Base-by-base conservation (phyloP, 1,139 yeast species). In the Hyphopichia buzzinii region DNA sequence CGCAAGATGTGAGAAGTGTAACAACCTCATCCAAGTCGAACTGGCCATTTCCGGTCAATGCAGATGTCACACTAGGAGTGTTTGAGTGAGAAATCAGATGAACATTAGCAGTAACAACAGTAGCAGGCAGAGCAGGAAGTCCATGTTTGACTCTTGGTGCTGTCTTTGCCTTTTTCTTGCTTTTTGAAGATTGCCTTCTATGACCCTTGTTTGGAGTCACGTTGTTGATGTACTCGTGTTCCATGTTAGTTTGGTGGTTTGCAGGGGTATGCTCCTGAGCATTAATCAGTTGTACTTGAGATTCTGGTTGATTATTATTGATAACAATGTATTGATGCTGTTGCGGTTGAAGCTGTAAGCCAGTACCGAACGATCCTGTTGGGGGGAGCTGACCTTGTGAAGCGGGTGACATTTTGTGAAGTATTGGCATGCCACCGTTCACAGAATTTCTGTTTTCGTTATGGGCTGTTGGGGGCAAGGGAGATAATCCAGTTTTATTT, bases 1-100 rank as follows among this genome's bases (percentile, higher is more conserved):
- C 41, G 8, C 66, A 62, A 12, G 45, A 41, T 7, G 51, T 40
- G 21, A 71, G 51, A 2, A 68, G 43, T 11, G 54, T 47, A 3
- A 69, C 50, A 11, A 62, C 50, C 34, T 65, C 69, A 4, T 54
- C 59, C 13, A 52, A 34, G 22, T 54, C 38, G 34, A 52, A 47
- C 27, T 43, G 36, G 25, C 35, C 30, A 19, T 27, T 24, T 14
- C 27, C 8, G 7, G 35, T 31, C 14, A 37, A 33, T 6, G 17
- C 13, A 8, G 33, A 21, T 16, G 41, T 31, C 35, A n/a, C 26
- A n/a, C 13, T 14, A 11, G 11, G 21, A 7, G 16, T 21, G 8
- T n/a, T 24, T n/a, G 32, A 17, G 16, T 25, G 24, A 14, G 22
- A 17, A 21, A 33, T 19, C n/a, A n/a, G n/a, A 27, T 16, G 8